Evolutionary conservation across 2,329 filamentous ascomycete species (phyloP).

Genomic region (Colletotrichum simmondsii): DNA sequence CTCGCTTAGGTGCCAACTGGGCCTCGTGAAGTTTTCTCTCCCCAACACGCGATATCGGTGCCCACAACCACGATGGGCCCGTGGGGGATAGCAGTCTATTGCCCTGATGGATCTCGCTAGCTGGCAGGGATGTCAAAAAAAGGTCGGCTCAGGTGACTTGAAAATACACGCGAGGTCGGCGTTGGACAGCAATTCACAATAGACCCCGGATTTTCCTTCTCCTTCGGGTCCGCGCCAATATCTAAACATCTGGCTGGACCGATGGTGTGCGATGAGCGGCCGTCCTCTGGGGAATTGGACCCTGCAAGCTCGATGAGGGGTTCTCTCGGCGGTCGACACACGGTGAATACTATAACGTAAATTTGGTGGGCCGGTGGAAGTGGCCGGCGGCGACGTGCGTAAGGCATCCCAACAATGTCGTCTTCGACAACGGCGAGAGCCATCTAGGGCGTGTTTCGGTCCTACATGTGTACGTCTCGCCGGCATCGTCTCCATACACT

Average conservation of each 20-base stretch:
- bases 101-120: background rate
- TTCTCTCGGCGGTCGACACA: slow-evolving; percentile 2
- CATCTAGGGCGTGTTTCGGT: background rate
- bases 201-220: slow-evolving; percentile 27
- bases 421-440: background rate
- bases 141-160: slow-evolving; percentile 31
- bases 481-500: slow-evolving; percentile 6
- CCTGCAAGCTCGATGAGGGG: slow-evolving; percentile 6
- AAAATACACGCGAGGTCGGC: slow-evolving; percentile 25
- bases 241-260: slow-evolving; percentile 2
- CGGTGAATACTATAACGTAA: slow-evolving; percentile 30
- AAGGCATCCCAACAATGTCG: background rate
- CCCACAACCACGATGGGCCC: slow-evolving; percentile 31
- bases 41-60: slow-evolving; percentile 24
- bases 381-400: slow-evolving; percentile 27
- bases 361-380: slow-evolving; percentile 18
- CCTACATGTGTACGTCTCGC: background rate
- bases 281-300: slow-evolving; percentile 5
- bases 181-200: slow-evolving; percentile 11
- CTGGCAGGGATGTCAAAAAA: slow-evolving; percentile 21
- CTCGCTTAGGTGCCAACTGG: background rate
- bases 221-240: background rate
- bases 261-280: slow-evolving; percentile 28
- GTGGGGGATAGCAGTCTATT: slow-evolving; percentile 6
- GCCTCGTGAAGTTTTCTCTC: slow-evolving; percentile 8